phyloP scores from a whole-genome alignment of 345 rosid genomes.

The Lepidium sativum region DNA sequence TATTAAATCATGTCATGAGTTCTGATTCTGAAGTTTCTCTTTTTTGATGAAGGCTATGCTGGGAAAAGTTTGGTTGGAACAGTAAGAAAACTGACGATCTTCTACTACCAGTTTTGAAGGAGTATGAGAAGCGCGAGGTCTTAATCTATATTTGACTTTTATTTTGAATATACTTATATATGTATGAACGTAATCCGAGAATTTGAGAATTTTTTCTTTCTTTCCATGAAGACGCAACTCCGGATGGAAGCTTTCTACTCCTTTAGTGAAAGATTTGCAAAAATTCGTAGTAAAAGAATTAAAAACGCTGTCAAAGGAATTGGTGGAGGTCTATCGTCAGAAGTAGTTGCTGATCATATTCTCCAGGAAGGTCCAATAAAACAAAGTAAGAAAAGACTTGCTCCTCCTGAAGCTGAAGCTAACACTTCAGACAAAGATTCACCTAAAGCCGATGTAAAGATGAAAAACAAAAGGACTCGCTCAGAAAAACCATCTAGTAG shows the following conservation, averaged over 20 bases:
- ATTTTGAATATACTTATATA: conserved; percentile 17
- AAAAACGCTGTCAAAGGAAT: conserved; percentile 88
- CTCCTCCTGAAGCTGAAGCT: conserved; percentile 25
- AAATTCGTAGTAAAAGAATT: conserved; percentile 89
- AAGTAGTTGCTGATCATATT: conserved; percentile 35
- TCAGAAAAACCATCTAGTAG: conserved; percentile 32
- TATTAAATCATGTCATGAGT: not conserved
- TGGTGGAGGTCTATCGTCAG: conserved; percentile 43
- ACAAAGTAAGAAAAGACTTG: conserved; percentile 31
- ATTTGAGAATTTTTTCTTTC: not conserved
- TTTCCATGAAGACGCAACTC: conserved; percentile 68
- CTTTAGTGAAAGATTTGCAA: conserved; percentile 91
- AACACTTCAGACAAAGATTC: conserved; percentile 25
- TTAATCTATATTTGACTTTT: conserved; percentile 9
- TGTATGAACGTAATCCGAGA: not conserved
- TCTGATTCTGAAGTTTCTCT: not conserved
- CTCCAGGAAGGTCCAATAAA: conserved; percentile 30
- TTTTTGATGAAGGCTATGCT: conserved; percentile 60
- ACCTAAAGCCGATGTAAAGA: conserved; percentile 22
- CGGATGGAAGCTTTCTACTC: conserved; percentile 92
- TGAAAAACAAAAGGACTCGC: conserved; percentile 21
- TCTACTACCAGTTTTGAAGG: conserved; percentile 79
- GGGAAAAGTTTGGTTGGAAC: conserved; percentile 94
- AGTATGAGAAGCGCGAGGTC: conserved; percentile 88
- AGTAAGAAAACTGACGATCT: conserved; percentile 74